phyloP scores from a whole-genome alignment of 1,139 yeast genomes.

The Lizanozyma gosingica region DNA sequence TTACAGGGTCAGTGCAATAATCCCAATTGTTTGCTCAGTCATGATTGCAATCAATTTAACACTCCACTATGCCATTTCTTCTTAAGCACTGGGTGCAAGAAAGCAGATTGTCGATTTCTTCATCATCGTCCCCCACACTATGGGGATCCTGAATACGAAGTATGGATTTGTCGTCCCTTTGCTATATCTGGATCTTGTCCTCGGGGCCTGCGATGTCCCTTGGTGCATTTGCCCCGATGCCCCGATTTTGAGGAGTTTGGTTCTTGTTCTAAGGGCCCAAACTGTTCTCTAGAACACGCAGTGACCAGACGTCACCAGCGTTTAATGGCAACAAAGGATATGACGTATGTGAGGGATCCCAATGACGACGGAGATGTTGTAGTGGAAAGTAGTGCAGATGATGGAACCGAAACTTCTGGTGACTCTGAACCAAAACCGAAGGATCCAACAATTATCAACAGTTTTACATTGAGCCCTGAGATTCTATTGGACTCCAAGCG shows the following conservation, averaged over 20 bases:
- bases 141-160: slow-evolving; percentile 29
- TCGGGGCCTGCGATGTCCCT: slow-evolving; percentile 48
- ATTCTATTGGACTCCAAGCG: slow-evolving; percentile 13
- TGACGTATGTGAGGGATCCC: too few species aligned
- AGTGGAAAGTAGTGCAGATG: slow-evolving; percentile 19
- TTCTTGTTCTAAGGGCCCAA: slow-evolving; percentile 40
- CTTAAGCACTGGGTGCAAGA: slow-evolving; percentile 43
- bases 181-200: slow-evolving; percentile 63
- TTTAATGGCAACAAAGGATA: slow-evolving; percentile 15
- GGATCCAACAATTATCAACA: slow-evolving; percentile 18
- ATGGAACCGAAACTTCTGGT: slow-evolving; percentile 7
- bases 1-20: slow-evolving; percentile 40
- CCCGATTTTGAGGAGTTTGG: slow-evolving; percentile 64
- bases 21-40: slow-evolving; percentile 48
- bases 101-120: slow-evolving; percentile 44
- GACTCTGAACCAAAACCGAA: slow-evolving; percentile 10
- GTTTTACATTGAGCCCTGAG: slow-evolving; percentile 27
- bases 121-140: slow-evolving; percentile 31
- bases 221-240: slow-evolving; percentile 53
- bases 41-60: slow-evolving; percentile 49
- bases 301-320: slow-evolving; percentile 21
- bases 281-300: slow-evolving; percentile 44
- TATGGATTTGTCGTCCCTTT: slow-evolving; percentile 57
- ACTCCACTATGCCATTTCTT: slow-evolving; percentile 58
- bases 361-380: slow-evolving; percentile 19